Evolutionary conservation across 257 asterid species (phyloP).

Genomic region (Cordia subcordata): DNA sequence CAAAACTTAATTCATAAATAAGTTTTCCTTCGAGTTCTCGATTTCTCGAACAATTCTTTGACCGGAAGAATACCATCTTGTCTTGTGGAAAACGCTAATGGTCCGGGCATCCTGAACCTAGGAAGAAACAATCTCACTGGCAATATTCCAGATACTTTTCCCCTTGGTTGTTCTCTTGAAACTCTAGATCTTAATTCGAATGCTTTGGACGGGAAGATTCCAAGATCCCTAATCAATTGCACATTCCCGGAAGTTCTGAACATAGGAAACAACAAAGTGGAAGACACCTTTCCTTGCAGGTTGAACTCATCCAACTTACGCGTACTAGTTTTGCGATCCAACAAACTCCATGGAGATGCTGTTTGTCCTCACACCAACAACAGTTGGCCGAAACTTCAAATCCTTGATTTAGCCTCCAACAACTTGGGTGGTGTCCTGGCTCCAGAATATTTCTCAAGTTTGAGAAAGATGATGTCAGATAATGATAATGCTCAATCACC

Average conservation of each 20-base stretch:
- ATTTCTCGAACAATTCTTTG: slow-evolving; percentile 47
- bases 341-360: slow-evolving; percentile 45
- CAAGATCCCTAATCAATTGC: slow-evolving; percentile 44
- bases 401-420: slow-evolving; percentile 54
- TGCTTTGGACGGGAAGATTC: slow-evolving; percentile 32
- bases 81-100: slow-evolving; percentile 13
- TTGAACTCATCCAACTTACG: slow-evolving; percentile 33
- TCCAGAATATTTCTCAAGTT: slow-evolving; percentile 26
- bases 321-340: slow-evolving; percentile 46
- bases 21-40: no score
- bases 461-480: slow-evolving; percentile 36
- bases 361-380: slow-evolving; percentile 14
- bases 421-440: slow-evolving; percentile 38
- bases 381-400: slow-evolving; percentile 61
- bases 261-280: slow-evolving; percentile 33
- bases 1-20: no score
- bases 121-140: slow-evolving; percentile 22
- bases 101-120: slow-evolving; percentile 9
- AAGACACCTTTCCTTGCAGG: slow-evolving; percentile 25
- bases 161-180: slow-evolving; percentile 27
- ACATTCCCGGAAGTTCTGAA: slow-evolving; percentile 26
- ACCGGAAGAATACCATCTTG: slow-evolving; percentile 46
- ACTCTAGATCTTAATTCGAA: slow-evolving; percentile 46
- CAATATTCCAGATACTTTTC: slow-evolving; percentile 30
- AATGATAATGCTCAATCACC: slow-evolving; percentile 9